Conservation (phyloP, 768 basidiomycete genomes). For the Trametes punicea region DNA sequence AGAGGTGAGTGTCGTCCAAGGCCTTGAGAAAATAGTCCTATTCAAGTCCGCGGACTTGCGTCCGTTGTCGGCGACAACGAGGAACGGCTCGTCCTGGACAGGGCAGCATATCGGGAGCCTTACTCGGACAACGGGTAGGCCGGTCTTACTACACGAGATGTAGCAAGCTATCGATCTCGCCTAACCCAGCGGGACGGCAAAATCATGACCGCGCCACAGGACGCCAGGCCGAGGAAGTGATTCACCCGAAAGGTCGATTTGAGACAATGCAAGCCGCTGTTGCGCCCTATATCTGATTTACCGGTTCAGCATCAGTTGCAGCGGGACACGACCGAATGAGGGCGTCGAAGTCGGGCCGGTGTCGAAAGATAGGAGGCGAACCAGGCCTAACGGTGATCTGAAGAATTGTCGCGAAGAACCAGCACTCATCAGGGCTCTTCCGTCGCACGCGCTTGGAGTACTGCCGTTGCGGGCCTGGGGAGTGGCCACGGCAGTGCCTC, state of each 20-base stretch:
- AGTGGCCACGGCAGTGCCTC: no score
- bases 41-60: not conserved
- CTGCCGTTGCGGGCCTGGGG: no score
- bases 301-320: not conserved
- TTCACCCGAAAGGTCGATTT: slow-evolving; percentile 3
- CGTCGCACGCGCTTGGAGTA: no score
- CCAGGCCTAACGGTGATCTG: no score
- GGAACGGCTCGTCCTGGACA: not conserved
- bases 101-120: not conserved
- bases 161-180: not conserved
- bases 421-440: no score
- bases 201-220: not conserved
- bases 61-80: not conserved
- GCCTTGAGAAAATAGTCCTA: not conserved
- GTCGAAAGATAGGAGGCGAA: not conserved
- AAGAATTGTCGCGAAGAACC: no score
- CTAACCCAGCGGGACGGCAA: not conserved
- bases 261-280: not conserved
- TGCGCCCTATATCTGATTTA: not conserved
- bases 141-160: not conserved
- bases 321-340: not conserved
- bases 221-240: not conserved
- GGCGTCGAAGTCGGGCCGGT: not conserved
- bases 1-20: not conserved
- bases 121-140: not conserved